A percentile compares a stretch with the other conserved stretches of the same genome.
Evolutionary conservation across 2,329 filamentous ascomycete genomes (phyloP).

Genomic region (Botrytis elliptica): DNA sequence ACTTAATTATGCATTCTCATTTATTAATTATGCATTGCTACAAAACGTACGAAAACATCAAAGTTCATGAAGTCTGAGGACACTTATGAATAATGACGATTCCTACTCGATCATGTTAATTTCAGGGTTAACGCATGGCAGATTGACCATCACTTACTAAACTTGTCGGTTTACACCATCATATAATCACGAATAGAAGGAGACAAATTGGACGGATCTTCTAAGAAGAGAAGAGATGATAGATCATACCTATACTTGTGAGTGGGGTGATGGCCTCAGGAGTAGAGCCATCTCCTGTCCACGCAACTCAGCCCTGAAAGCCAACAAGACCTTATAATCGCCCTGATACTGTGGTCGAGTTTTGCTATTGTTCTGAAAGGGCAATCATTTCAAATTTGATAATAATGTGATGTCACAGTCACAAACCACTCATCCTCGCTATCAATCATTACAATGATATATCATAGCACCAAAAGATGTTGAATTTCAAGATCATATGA

Average conservation of each 20-base stretch:
- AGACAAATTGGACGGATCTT: neutral
- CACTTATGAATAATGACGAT: neutral
- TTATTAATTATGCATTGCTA: neutral
- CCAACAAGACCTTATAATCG: neutral
- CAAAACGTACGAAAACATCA: neutral
- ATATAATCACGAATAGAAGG: neutral
- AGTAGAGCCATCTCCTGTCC: neutral
- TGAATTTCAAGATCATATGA: neutral
- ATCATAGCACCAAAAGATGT: neutral
- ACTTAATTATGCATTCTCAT: neutral
- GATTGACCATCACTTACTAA: neutral
- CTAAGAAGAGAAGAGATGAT: neutral
- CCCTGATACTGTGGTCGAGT: neutral
- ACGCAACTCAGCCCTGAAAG: neutral
- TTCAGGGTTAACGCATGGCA: neutral
- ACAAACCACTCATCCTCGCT: neutral
- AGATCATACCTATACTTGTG: neutral
- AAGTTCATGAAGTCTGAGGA: neutral
- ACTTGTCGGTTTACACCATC: accelerated
- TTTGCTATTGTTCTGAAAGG: neutral
- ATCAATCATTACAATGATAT: neutral
- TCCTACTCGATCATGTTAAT: neutral
- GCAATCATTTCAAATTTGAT: accelerated
- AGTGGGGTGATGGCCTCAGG: accelerated
- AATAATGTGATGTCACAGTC: neutral